Conservation (phyloP, 106 monocot genomes). For the Dioscorea zingiberensis region DNA sequence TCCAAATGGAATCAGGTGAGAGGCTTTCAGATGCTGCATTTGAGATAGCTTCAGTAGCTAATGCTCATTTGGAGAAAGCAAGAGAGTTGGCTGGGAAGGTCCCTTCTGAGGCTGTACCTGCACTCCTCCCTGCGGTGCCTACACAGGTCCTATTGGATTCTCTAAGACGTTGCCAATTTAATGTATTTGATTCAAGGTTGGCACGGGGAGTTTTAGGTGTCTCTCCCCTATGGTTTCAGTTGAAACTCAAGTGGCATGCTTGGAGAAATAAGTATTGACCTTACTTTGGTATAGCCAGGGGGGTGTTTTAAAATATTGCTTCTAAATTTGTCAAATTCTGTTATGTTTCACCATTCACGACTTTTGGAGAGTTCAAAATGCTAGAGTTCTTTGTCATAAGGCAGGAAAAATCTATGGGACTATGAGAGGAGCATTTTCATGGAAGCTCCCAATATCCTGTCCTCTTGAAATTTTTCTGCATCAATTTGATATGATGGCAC, state of each 20-base stretch:
- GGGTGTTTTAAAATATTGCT: no score
- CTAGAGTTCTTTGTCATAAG: no score
- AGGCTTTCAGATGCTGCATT: constrained; percentile 58
- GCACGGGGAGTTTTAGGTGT: constrained; percentile 57
- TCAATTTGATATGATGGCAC: no score
- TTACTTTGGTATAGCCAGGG: neutral
- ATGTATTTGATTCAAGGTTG: constrained; percentile 91
- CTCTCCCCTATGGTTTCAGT: constrained; percentile 84
- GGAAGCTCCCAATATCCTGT: no score
- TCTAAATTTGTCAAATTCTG: no score
- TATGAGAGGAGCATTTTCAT: no score
- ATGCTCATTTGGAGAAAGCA: constrained; percentile 62
- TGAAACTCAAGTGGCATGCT: constrained; percentile 86
- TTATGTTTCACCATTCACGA: no score
- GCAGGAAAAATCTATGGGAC: no score
- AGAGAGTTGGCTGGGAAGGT: constrained; percentile 45
- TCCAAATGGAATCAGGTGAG: constrained; percentile 51
- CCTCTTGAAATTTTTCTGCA: no score
- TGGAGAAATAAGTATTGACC: constrained; percentile 62
- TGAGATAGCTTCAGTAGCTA: constrained; percentile 66
- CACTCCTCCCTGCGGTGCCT: constrained; percentile 75
- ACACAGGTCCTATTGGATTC: constrained; percentile 73
- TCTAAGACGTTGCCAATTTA: constrained; percentile 40
- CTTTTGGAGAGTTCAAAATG: no score
- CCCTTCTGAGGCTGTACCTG: constrained; percentile 46